Conservation (phyloP, 2,329 filamentous ascomycete species). For the Fusarium praegraminearum region DNA sequence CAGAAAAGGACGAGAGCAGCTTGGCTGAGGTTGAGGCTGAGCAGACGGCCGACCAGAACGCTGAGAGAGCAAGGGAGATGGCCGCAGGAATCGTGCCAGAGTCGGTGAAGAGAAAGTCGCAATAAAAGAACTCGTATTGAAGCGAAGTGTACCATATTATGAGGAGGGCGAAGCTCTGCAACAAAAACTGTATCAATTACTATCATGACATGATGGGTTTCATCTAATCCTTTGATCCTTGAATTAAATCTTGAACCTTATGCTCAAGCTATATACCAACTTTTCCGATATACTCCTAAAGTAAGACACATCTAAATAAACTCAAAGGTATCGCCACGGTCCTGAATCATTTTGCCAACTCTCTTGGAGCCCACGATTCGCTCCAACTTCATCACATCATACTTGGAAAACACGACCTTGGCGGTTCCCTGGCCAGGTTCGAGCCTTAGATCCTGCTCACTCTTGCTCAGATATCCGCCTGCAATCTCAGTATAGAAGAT, state of each 20-base stretch:
- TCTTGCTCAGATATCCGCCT: conserved; percentile 73
- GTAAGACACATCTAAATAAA: conserved; percentile 72
- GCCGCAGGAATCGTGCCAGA: conserved; percentile 49
- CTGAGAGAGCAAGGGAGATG: conserved; percentile 51
- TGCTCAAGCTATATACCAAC: conserved; percentile 5
- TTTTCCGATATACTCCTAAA: conserved; percentile 18
- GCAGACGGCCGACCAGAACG: conserved; percentile 46
- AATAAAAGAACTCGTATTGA: conserved; percentile 38
- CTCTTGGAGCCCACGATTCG: conserved; percentile 85
- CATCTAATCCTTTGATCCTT: conserved; percentile 18
- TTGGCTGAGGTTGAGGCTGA: conserved; percentile 30
- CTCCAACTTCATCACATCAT: conserved; percentile 90
- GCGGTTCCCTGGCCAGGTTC: conserved; percentile 71
- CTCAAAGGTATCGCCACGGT: conserved; percentile 92
- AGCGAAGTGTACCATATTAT: conserved; percentile 42
- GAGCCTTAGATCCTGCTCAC: conserved; percentile 66
- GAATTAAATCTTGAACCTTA: conserved; percentile 1
- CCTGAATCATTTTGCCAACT: conserved; percentile 84
- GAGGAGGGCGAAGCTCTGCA: conserved; percentile 45
- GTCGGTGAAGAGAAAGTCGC: conserved; percentile 40
- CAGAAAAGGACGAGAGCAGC: conserved; percentile 29
- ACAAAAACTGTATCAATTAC: conserved; percentile 50
- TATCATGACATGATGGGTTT: conserved; percentile 37
- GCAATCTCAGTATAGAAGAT: conserved; percentile 83
- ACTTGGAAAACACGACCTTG: conserved; percentile 81